Percentiles rank a stretch among this genome's conserved stretches.
Evolutionary conservation across 2,329 filamentous ascomycete genomes (phyloP).

Genomic region (Clonostachys rhizophaga): DNA sequence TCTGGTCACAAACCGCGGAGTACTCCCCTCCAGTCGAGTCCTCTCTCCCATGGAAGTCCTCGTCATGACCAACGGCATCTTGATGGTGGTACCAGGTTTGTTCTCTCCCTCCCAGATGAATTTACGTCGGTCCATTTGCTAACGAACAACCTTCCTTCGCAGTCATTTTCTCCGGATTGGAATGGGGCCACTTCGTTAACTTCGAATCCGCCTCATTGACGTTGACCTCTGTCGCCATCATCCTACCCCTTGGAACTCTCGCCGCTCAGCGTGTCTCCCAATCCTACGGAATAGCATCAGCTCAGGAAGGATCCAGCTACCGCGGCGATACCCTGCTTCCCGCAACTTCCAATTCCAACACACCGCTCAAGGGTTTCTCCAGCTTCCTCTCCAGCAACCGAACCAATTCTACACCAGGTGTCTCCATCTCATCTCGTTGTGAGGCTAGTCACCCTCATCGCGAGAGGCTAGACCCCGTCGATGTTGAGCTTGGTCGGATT

Average conservation of each 20-base stretch:
- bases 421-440: constrained; percentile 15
- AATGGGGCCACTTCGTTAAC: constrained; percentile 31
- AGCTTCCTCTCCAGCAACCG: constrained; percentile 4
- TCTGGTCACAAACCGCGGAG: constrained; percentile 37
- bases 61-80: constrained; percentile 48
- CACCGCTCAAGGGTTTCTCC: constrained; percentile 5
- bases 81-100: constrained; percentile 53
- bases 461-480: constrained; percentile 14
- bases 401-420: constrained; percentile 7
- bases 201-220: constrained; percentile 47
- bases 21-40: constrained; percentile 34
- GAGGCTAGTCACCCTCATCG: constrained; percentile 6
- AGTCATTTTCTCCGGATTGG: constrained; percentile 46
- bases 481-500: constrained; percentile 23
- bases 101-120: background rate
- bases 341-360: constrained; percentile 6
- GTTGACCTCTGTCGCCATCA: constrained; percentile 41
- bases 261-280: constrained; percentile 39
- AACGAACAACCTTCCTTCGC: background rate
- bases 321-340: constrained; percentile 5
- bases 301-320: constrained; percentile 6
- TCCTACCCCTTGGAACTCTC: constrained; percentile 47
- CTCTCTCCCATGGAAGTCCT: constrained; percentile 49
- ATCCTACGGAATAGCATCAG: constrained; percentile 7
- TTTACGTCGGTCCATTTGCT: background rate